These are phyloP conservation scores for Nothophoma quercina DNA, from an alignment of 2,329 filamentous ascomycete species.

Conservation along the genomic window DNA sequence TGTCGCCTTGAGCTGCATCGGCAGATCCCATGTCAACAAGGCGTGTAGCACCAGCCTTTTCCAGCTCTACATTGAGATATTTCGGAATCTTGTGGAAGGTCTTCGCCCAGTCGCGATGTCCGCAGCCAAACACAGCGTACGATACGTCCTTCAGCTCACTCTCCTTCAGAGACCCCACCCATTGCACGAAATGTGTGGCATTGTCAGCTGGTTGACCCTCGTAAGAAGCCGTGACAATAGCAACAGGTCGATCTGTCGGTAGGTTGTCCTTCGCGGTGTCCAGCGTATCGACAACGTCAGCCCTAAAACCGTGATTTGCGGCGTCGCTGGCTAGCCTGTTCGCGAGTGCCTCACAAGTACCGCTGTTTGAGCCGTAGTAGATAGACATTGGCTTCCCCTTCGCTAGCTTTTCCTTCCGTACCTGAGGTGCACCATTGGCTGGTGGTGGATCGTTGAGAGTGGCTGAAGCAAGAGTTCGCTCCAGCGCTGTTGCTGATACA, in stretches of 20 bases:
- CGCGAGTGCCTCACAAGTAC: slow-evolving; percentile 54
- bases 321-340: slow-evolving; percentile 48
- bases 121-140: slow-evolving; percentile 53
- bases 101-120: slow-evolving; percentile 52
- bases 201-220: slow-evolving; percentile 56
- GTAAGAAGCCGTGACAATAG: slow-evolving; percentile 52
- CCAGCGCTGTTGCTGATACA: slow-evolving; percentile 42
- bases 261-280: slow-evolving; percentile 46
- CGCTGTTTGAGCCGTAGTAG: slow-evolving; percentile 52
- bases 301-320: slow-evolving; percentile 46
- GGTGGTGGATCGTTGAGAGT: slow-evolving; percentile 27
- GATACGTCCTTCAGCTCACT: slow-evolving; percentile 43
- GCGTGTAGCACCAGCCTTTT: slow-evolving; percentile 39
- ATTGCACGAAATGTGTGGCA: slow-evolving; percentile 52
- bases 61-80: slow-evolving; percentile 43
- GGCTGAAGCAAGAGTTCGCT: slow-evolving; percentile 35
- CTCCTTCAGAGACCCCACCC: slow-evolving; percentile 43
- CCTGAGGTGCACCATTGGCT: slow-evolving; percentile 12
- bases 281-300: slow-evolving; percentile 44
- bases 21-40: slow-evolving; percentile 44
- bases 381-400: slow-evolving; percentile 46
- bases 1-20: slow-evolving; percentile 49
- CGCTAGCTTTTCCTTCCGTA: slow-evolving; percentile 18
- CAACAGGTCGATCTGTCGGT: slow-evolving; percentile 47
- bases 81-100: slow-evolving; percentile 54